A percentile compares a stretch with the other conserved stretches of the same genome.
Evolutionary conservation across 371 early-diverging fungal genomes (phyloP).

Genomic region (Mortierella sp.): DNA sequence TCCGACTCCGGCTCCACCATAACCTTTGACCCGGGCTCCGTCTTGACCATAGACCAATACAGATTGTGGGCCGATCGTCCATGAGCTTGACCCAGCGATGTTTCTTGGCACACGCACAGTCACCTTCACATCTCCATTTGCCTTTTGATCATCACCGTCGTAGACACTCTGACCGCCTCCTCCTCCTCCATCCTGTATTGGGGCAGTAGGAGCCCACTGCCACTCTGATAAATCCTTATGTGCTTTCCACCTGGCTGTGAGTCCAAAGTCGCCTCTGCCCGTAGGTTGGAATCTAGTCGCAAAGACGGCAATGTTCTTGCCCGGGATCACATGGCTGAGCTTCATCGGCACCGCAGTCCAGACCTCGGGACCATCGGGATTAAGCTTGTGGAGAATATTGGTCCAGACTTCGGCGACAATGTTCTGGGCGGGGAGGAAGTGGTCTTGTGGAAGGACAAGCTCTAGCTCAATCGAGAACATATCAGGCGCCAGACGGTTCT

Average conservation of each 20-base stretch:
- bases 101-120: constrained; percentile 40
- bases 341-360: constrained; percentile 46
- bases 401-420: constrained; percentile 52
- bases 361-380: constrained; percentile 44
- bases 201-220: constrained; percentile 37
- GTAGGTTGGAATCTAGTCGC: constrained; percentile 35
- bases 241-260: constrained; percentile 47
- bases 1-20: constrained; percentile 25
- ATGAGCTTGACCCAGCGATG: constrained; percentile 26
- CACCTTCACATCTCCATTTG: constrained; percentile 23
- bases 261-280: constrained; percentile 52
- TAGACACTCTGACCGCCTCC: too few species aligned
- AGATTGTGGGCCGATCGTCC: constrained; percentile 51
- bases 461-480: constrained; percentile 38
- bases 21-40: constrained; percentile 22
- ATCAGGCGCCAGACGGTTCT: constrained; percentile 31
- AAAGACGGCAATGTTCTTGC: constrained; percentile 40
- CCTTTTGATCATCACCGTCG: background rate
- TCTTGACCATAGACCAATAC: constrained; percentile 36
- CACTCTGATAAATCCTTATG: constrained; percentile 29
- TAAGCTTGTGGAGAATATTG: constrained; percentile 38
- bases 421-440: constrained; percentile 40
- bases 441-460: constrained; percentile 34
- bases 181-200: background rate
- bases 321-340: constrained; percentile 35